A percentile compares a stretch with the other conserved stretches of the same genome.
Evolutionary conservation across 352 stramenopile genomes (phyloP).

Genomic region (Elongisporangium undulatum): DNA sequence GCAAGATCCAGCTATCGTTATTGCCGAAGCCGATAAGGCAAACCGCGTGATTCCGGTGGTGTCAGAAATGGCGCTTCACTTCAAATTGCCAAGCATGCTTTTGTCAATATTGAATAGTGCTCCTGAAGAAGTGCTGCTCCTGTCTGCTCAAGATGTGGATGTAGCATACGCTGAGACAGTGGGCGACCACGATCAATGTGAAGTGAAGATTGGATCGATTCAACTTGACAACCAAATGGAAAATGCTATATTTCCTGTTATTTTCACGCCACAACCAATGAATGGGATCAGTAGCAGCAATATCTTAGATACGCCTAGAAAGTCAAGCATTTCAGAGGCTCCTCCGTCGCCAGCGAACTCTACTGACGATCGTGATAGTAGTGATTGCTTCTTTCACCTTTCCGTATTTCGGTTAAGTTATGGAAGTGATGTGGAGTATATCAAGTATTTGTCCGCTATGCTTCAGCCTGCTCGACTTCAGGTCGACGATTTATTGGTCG

Average conservation of each 20-base stretch:
- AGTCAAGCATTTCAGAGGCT: conserved; percentile 5
- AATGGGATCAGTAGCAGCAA: conserved; percentile 15
- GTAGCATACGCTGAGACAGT: conserved; percentile 60
- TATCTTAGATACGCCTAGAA: conserved; percentile 14
- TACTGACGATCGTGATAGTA: not conserved
- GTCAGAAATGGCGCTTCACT: conserved; percentile 47
- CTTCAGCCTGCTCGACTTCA: conserved; percentile 63
- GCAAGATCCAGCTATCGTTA: conserved; percentile 15
- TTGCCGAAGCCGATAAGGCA: conserved; percentile 7
- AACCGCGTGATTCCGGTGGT: conserved; percentile 22
- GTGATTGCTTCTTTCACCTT: conserved; percentile 59
- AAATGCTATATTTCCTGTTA: conserved; percentile 72
- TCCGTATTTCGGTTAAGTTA: conserved; percentile 78
- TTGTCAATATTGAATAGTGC: conserved; percentile 72
- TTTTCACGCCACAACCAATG: conserved; percentile 69
- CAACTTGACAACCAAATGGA: conserved; percentile 83
- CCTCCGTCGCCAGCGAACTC: conserved; percentile 6
- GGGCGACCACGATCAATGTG: conserved; percentile 75
- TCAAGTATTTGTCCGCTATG: conserved; percentile 85
- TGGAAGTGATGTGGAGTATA: conserved; percentile 81
- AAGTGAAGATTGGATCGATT: conserved; percentile 78
- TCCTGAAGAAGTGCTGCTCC: conserved; percentile 69
- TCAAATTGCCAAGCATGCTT: conserved; percentile 59
- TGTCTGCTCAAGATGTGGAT: conserved; percentile 64
- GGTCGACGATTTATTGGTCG: conserved; percentile 56